Percentiles rank a stretch among this genome's conserved stretches.
Conservation (phyloP, 2,329 filamentous ascomycete species). For the Stylonectria norvegica region DNA sequence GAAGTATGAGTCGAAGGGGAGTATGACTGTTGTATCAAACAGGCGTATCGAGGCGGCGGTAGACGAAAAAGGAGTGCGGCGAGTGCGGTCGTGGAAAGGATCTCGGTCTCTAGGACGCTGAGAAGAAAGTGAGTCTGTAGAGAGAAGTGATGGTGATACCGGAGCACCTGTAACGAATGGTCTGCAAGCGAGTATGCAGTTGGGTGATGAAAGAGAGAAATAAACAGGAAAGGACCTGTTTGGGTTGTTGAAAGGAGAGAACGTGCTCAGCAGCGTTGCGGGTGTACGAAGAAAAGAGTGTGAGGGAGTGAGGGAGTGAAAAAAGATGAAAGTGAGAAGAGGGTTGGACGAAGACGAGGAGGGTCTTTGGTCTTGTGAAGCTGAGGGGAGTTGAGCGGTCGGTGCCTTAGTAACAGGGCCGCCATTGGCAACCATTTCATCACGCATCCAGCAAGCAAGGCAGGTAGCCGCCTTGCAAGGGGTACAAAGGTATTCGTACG, state of each 20-base stretch:
- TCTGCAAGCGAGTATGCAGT: constrained; percentile 19
- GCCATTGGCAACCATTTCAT: too few species aligned
- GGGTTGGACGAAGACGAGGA: too few species aligned
- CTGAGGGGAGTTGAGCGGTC: too few species aligned
- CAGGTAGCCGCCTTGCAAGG: too few species aligned
- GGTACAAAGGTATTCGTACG: too few species aligned
- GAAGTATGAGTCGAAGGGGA: constrained; percentile 3
- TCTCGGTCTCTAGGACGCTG: constrained; percentile 23
- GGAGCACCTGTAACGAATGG: constrained; percentile 33
- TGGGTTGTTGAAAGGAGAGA: constrained; percentile 31
- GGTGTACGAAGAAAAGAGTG: constrained; percentile 12
- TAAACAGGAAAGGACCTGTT: constrained; percentile 26
- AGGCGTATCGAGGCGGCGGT: neutral
- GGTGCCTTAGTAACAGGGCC: too few species aligned
- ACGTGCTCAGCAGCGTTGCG: constrained; percentile 34
- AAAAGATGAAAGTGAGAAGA: neutral
- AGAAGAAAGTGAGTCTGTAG: neutral
- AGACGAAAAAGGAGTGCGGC: constrained; percentile 8
- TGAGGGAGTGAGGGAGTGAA: constrained; percentile 12
- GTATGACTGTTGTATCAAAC: neutral
- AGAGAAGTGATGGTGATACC: constrained; percentile 29
- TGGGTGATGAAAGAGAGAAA: constrained; percentile 28
- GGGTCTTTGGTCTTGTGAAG: too few species aligned
- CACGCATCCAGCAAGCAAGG: too few species aligned
- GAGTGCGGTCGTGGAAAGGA: constrained; percentile 9